A percentile compares a stretch with the other conserved stretches of the same genome.
phyloP scores from a whole-genome alignment of 2,329 filamentous ascomycete genomes.

The Botryotinia globosa region DNA sequence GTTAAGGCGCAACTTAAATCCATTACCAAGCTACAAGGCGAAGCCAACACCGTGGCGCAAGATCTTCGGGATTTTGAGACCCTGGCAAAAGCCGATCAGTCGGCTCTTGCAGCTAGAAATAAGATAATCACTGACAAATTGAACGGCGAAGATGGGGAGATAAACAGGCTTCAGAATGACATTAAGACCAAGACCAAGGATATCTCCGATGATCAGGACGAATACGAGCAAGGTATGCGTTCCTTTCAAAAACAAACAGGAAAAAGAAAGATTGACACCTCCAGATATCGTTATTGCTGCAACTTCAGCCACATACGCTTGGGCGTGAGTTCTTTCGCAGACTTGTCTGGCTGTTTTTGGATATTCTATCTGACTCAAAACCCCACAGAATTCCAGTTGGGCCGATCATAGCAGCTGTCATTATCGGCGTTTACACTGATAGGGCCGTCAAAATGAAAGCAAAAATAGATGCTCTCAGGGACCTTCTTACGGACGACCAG shows the following conservation, averaged over 20 bases:
- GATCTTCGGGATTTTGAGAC: background rate
- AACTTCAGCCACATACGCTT: no score
- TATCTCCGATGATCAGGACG: no score
- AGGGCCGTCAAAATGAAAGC: background rate
- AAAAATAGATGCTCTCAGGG: background rate
- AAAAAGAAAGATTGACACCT: no score
- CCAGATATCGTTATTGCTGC: no score
- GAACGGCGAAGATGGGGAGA: background rate
- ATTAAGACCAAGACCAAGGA: no score
- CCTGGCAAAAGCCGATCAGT: background rate
- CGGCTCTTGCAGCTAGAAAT: background rate
- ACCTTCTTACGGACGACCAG: background rate
- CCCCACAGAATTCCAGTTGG: background rate
- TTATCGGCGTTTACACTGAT: background rate
- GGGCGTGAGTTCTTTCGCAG: no score
- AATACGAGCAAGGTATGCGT: no score
- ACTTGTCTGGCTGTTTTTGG: background rate
- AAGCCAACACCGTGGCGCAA: background rate
- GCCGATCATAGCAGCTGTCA: background rate
- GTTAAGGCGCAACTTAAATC: no score
- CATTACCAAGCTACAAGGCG: background rate
- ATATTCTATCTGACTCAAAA: background rate
- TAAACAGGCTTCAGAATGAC: no score
- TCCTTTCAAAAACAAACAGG: no score
- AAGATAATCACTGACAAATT: background rate